Percentiles rank a stretch among this genome's conserved stretches.
phyloP scores from a whole-genome alignment of 2,329 filamentous ascomycete genomes.

The Claviceps africana region DNA sequence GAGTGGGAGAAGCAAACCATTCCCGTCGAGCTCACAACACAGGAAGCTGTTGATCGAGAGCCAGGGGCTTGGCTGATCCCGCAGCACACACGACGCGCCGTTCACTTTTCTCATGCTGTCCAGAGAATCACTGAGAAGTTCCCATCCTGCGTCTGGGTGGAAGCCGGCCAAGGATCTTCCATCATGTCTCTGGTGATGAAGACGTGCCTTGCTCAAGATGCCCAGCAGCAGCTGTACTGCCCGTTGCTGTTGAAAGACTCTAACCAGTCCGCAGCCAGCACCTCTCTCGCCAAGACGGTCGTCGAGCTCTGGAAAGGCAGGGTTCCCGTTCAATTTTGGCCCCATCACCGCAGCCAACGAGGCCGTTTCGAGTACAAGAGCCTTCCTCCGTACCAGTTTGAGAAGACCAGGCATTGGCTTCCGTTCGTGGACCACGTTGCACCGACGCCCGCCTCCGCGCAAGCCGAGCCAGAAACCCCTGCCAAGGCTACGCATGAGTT shows the following conservation, averaged over 20 bases:
- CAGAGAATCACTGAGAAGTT: slow-evolving; percentile 20
- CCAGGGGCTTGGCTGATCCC: slow-evolving; percentile 11
- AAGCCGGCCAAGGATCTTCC: slow-evolving; percentile 27
- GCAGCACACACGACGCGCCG: slow-evolving; percentile 27
- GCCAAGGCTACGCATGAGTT: not conserved
- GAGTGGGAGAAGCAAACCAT: slow-evolving; percentile 1
- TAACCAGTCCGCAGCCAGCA: slow-evolving; percentile 1
- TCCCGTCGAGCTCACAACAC: slow-evolving; percentile 5
- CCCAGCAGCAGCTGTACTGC: not conserved
- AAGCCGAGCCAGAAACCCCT: not conserved
- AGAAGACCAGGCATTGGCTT: slow-evolving; percentile 25
- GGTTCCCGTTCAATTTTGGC: slow-evolving; percentile 22
- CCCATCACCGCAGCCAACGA: slow-evolving; percentile 16
- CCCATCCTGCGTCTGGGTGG: slow-evolving; percentile 18
- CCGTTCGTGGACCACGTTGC: slow-evolving; percentile 12
- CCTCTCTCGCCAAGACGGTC: slow-evolving; percentile 6
- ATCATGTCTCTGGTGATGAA: slow-evolving; percentile 19
- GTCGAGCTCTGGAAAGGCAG: slow-evolving; percentile 27
- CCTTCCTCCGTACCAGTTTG: slow-evolving; percentile 30
- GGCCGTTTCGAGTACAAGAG: slow-evolving; percentile 10
- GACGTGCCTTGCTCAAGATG: slow-evolving; percentile 10
- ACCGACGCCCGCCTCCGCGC: not conserved
- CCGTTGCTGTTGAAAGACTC: not conserved
- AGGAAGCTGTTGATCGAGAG: not conserved
- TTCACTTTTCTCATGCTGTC: slow-evolving; percentile 30